Evolutionary conservation across 1,284 basidiomycete genomes (phyloP).

Genomic region (Malassezia restricta): DNA sequence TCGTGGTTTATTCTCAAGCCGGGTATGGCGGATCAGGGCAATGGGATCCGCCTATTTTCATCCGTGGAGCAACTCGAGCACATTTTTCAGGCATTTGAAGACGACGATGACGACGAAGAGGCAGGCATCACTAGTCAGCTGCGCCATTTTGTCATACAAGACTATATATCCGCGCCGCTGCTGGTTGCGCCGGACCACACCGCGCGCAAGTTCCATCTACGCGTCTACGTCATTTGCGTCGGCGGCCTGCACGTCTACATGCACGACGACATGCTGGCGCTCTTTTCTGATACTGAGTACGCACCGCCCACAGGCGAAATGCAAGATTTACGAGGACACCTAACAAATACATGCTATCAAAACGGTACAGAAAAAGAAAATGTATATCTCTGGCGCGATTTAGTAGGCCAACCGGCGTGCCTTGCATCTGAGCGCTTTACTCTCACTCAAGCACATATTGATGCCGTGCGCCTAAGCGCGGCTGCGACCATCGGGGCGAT

Average conservation of each 20-base stretch:
- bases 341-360: slow-evolving; percentile 81
- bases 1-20: slow-evolving; percentile 61
- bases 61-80: slow-evolving; percentile 59
- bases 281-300: slow-evolving; percentile 54
- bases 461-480: slow-evolving; percentile 17
- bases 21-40: slow-evolving; percentile 89
- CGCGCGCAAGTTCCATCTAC: slow-evolving; percentile 64
- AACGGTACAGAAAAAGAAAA: slow-evolving; percentile 16
- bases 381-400: slow-evolving; percentile 18
- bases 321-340: slow-evolving; percentile 61
- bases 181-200: slow-evolving; percentile 11
- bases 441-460: slow-evolving; percentile 49
- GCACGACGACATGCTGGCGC: slow-evolving; percentile 67
- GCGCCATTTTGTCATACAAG: slow-evolving; percentile 92
- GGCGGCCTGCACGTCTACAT: slow-evolving; percentile 50
- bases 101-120: slow-evolving; percentile 22
- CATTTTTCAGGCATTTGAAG: slow-evolving; percentile 78
- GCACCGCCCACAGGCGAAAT: slow-evolving; percentile 18
- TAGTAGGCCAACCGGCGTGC: slow-evolving; percentile 6
- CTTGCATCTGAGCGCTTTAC: background rate
- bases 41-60: slow-evolving; percentile 84
- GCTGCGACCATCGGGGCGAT: slow-evolving; percentile 57
- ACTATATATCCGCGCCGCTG: slow-evolving; percentile 45
- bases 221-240: slow-evolving; percentile 76
- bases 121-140: slow-evolving; percentile 58